Conservation (phyloP, 106 monocot genomes). For the Acanthochlamys bracteata region DNA sequence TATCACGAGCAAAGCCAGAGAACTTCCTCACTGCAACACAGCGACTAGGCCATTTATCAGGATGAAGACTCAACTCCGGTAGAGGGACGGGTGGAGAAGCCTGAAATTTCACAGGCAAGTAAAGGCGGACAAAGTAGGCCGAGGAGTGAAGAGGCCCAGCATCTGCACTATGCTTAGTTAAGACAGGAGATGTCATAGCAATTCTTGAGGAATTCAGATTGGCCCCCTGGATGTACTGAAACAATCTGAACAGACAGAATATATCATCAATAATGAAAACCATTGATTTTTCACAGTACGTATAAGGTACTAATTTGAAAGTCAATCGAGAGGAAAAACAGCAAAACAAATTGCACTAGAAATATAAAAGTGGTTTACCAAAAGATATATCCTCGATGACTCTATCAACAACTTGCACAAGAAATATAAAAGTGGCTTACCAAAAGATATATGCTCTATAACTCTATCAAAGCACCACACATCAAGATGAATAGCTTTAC, state of each 20-base stretch:
- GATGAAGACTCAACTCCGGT: constrained; percentile 59
- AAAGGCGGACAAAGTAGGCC: constrained; percentile 48
- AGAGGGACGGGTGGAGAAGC: constrained; percentile 63
- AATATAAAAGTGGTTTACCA: too few species aligned
- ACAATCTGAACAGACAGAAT: constrained; percentile 36
- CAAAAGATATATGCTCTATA: too few species aligned
- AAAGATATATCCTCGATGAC: too few species aligned
- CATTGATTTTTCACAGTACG: not conserved
- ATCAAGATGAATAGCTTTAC: too few species aligned
- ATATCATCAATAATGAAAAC: not conserved
- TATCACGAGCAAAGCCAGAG: constrained; percentile 67
- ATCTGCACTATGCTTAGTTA: constrained; percentile 71
- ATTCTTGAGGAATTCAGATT: constrained; percentile 67
- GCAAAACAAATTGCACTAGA: too few species aligned
- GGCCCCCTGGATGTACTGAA: constrained; percentile 82
- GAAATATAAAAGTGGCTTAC: too few species aligned
- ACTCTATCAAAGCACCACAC: too few species aligned
- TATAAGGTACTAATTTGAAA: too few species aligned
- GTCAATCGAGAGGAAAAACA: too few species aligned
- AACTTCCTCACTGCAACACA: constrained; percentile 73
- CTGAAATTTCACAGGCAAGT: constrained; percentile 64
- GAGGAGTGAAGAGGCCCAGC: constrained; percentile 83
- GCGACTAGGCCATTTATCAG: constrained; percentile 39
- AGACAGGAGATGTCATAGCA: constrained; percentile 63
- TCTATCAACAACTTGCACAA: too few species aligned